phyloP scores from a whole-genome alignment of 129 eudicot species.

The carrot (Daucus carota) region DNA sequence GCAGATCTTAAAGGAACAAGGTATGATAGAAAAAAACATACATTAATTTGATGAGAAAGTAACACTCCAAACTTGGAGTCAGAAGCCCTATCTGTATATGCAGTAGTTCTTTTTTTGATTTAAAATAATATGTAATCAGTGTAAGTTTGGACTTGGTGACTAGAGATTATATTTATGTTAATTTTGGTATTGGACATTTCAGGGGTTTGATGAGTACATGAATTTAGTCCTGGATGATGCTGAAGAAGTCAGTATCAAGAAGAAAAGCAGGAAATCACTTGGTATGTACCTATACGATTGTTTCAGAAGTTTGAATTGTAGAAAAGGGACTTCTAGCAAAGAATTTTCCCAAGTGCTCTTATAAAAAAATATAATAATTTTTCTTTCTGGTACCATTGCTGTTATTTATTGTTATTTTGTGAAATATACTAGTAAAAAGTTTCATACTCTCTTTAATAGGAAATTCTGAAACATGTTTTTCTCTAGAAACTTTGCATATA shows the following conservation, averaged over 20 bases:
- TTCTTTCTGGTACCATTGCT: too few species aligned
- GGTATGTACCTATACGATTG: slow-evolving; percentile 18
- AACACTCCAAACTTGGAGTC: not conserved
- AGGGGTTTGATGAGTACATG: slow-evolving; percentile 85
- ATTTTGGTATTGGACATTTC: not conserved
- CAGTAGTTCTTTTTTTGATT: not conserved
- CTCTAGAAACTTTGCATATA: too few species aligned
- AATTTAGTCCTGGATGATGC: slow-evolving; percentile 70
- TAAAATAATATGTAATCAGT: not conserved
- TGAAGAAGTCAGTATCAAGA: slow-evolving; percentile 61
- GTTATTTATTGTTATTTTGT: too few species aligned
- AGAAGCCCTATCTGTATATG: not conserved
- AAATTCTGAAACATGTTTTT: not conserved
- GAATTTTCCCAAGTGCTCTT: not conserved
- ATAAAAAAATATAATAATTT: too few species aligned
- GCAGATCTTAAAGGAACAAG: not conserved
- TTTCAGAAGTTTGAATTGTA: not conserved
- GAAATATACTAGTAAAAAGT: too few species aligned
- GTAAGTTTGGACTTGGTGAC: not conserved
- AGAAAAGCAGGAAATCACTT: slow-evolving; percentile 59
- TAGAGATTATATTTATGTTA: not conserved
- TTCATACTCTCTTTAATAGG: not conserved
- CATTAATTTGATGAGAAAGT: not conserved
- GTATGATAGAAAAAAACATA: not conserved
- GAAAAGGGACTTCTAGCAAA: not conserved